phyloP scores from a whole-genome alignment of 768 basidiomycete genomes.

The Lactifluus hygrophoroides region DNA sequence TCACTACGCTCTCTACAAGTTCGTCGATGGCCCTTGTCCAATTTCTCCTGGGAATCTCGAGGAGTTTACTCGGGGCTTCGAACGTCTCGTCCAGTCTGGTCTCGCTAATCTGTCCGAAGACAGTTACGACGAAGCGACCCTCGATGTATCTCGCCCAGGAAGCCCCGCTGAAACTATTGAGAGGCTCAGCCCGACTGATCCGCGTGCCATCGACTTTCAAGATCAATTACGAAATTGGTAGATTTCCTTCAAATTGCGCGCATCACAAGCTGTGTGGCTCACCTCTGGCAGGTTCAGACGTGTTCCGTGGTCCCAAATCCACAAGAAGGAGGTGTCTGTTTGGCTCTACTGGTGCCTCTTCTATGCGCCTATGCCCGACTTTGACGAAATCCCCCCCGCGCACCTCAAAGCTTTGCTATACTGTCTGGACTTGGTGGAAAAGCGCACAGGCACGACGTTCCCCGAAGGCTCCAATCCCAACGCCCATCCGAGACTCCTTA shows the following conservation, averaged over 20 bases:
- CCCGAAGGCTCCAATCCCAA: slow-evolving; percentile 49
- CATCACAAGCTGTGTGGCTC: not conserved
- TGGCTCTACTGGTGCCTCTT: slow-evolving; percentile 87
- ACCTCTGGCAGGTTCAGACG: slow-evolving; percentile 55
- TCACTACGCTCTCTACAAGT: slow-evolving; percentile 42
- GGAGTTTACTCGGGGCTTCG: slow-evolving; percentile 52
- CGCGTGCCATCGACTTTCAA: slow-evolving; percentile 66
- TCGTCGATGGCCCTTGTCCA: slow-evolving; percentile 40
- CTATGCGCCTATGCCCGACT: slow-evolving; percentile 50
- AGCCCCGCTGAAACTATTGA: slow-evolving; percentile 54
- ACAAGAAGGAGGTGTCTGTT: slow-evolving; percentile 48
- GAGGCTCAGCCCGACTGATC: slow-evolving; percentile 53
- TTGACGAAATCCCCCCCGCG: slow-evolving; percentile 37
- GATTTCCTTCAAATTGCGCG: not conserved
- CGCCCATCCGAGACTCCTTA: slow-evolving; percentile 54
- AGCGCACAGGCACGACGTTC: slow-evolving; percentile 57
- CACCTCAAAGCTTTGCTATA: slow-evolving; percentile 48
- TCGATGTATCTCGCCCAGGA: slow-evolving; percentile 40
- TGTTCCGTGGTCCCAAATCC: slow-evolving; percentile 65
- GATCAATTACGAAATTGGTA: slow-evolving; percentile 53
- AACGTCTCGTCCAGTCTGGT: slow-evolving; percentile 57
- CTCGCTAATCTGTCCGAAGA: slow-evolving; percentile 46
- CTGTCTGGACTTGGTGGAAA: slow-evolving; percentile 55
- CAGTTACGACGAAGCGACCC: slow-evolving; percentile 47
- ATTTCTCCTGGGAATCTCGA: slow-evolving; percentile 37